Conservation (phyloP, 75 land plant genomes). For the Ceratopteris richardii region DNA sequence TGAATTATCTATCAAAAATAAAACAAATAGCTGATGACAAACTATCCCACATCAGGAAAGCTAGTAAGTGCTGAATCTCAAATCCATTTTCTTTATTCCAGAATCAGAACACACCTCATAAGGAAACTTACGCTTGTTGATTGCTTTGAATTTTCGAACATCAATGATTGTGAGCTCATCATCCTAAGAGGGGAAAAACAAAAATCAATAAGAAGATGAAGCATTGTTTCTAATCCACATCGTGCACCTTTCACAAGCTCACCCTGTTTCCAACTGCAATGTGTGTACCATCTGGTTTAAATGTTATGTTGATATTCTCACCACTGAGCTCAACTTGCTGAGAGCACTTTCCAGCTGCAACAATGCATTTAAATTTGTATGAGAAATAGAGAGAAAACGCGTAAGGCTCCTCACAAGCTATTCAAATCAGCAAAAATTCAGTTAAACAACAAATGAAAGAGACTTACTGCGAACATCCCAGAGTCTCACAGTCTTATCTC, state of each 20-base stretch:
- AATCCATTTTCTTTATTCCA: too few species aligned
- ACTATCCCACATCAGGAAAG: too few species aligned
- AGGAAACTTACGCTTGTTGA: constrained; percentile 73
- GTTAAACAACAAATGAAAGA: too few species aligned
- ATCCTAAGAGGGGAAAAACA: constrained; percentile 41
- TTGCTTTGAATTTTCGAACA: constrained; percentile 84
- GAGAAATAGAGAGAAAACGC: constrained; percentile 1
- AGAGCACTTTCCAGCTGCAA: constrained; percentile 88
- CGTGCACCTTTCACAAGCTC: background rate
- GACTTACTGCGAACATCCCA: constrained; percentile 98
- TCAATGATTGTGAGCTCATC: constrained; percentile 94
- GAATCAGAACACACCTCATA: constrained; percentile 86
- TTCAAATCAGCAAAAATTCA: too few species aligned
- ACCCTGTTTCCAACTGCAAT: constrained; percentile 97
- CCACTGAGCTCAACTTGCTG: constrained; percentile 96
- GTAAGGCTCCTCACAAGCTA: background rate
- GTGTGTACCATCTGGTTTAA: constrained; percentile 90
- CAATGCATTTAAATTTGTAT: background rate
- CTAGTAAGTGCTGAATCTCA: too few species aligned
- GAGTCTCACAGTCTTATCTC: constrained; percentile 91
- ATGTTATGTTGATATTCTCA: constrained; percentile 93
- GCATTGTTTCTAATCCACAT: background rate
- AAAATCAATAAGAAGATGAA: background rate
- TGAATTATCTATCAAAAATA: too few species aligned
- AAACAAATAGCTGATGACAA: too few species aligned